A percentile compares a stretch with the other conserved stretches of the same genome.
Conservation (phyloP, 495 filamentous ascomycete genomes). For the Podospora pseudopauciseta region DNA sequence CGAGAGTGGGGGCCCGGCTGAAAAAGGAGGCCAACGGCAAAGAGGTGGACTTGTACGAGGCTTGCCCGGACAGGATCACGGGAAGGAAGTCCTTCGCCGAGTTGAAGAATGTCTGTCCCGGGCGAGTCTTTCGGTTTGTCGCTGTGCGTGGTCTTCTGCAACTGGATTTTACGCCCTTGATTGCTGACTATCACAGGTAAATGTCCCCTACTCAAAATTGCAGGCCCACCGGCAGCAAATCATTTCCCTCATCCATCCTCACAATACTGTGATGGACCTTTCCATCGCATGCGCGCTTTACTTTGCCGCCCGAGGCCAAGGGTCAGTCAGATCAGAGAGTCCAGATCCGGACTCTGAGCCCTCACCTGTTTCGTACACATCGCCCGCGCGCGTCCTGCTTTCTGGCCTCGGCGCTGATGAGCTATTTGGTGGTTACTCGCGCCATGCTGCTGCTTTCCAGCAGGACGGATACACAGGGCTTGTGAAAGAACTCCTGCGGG, state of each 20-base stretch:
- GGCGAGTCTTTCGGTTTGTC: constrained; percentile 74
- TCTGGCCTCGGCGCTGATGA: constrained; percentile 96
- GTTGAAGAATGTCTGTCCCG: constrained; percentile 66
- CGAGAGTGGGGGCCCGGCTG: constrained; percentile 55
- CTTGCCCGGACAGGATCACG: constrained; percentile 86
- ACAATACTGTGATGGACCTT: constrained; percentile 98
- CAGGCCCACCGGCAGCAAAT: constrained; percentile 64
- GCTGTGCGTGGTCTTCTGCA: constrained; percentile 38
- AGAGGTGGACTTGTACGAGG: constrained; percentile 57
- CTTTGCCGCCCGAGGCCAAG: constrained; percentile 81
- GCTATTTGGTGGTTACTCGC: constrained; percentile 87
- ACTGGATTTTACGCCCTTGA: background rate
- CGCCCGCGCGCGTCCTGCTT: constrained; percentile 75
- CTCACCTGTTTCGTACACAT: constrained; percentile 49
- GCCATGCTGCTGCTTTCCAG: constrained; percentile 74
- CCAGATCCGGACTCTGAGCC: constrained; percentile 17
- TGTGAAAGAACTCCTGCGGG: constrained; percentile 78
- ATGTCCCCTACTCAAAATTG: constrained; percentile 77
- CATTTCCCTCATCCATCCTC: constrained; percentile 76
- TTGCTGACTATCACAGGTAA: constrained; percentile 48
- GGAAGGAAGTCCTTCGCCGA: constrained; percentile 73
- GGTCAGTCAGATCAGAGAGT: constrained; percentile 27
- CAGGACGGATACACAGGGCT: constrained; percentile 65
- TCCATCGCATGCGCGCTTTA: constrained; percentile 93
- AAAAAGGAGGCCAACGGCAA: constrained; percentile 21